Base-by-base conservation (phyloP, 345 rosid genomes). In the Pugionium cornutum region DNA sequence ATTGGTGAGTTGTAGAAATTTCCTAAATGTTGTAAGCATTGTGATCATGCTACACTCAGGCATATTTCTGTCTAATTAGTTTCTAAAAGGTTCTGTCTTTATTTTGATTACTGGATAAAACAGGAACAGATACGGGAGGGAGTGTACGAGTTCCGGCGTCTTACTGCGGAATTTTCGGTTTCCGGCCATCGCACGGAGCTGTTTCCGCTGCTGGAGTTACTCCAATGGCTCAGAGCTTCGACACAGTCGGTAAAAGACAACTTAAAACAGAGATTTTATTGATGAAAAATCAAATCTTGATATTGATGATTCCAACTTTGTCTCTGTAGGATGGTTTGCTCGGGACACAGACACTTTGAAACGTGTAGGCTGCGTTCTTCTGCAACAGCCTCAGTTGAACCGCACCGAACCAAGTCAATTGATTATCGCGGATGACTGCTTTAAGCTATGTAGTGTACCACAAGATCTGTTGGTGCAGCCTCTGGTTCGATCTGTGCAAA, bases 101-200 rank as follows among this genome's bases (percentile, higher is more conserved):
- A 2, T 30, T 25, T 11, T 5, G 18, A 18, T 18, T 39, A 1
- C 2, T 39, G 7, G 9, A 11, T 47, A 64, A 45, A 50, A 29
- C 64, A 92, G 98, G 98, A 62, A 86, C 91, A 47, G 98, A 92
- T 77, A 89, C 96, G 1, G 98, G 97, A 66, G 98, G 89, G 53
- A 92, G 96, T 70, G 86, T 89, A 33, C 76, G 97, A 80, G 96
- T 75, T 62, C 97, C 98, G 1, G 87, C 97, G 40, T 86, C 91
- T 11, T 82, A 86, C 58, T 92, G 97, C 47, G 84, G 94, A 27
- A 84, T 86, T 74, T 77, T 83, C 1, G 97, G 98, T 11, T 80
- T 88, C 63, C 76, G 91, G 9, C 94, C 97, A 65, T 92, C 98
- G 1, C 90, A 83, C 26, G 70, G 72, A 48, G 82, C 66, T 40